Evolutionary conservation across 495 filamentous ascomycete species (phyloP).

Genomic region (Oidiodendron maius): DNA sequence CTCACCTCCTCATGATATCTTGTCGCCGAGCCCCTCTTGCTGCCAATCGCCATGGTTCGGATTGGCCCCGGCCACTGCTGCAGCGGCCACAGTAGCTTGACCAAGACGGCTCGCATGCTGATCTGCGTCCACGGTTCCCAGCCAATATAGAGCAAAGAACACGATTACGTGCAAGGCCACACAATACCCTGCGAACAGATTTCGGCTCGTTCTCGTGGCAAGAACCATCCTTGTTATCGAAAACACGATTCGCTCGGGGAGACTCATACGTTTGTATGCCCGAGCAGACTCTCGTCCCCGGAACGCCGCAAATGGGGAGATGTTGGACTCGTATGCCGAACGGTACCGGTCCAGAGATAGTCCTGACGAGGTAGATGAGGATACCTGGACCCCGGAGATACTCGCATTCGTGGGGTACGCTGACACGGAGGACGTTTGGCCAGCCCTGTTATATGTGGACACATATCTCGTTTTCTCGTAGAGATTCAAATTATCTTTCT

Average conservation of each 20-base stretch:
- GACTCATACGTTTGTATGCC: slow-evolving; percentile 90
- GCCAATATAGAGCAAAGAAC: slow-evolving; percentile 79
- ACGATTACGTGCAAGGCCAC: slow-evolving; percentile 82
- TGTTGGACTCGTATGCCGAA: slow-evolving; percentile 87
- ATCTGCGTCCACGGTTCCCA: slow-evolving; percentile 58
- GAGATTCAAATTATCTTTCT: slow-evolving; percentile 92
- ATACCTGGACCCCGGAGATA: slow-evolving; percentile 61
- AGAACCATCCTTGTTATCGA: slow-evolving; percentile 86
- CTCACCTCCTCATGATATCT: slow-evolving; percentile 9
- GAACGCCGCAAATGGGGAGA: slow-evolving; percentile 94
- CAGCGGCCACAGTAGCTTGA: slow-evolving; percentile 33
- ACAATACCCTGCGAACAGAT: slow-evolving; percentile 94
- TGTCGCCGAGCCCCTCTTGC: slow-evolving; percentile 46
- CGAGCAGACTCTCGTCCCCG: slow-evolving; percentile 83
- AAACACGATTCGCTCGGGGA: slow-evolving; percentile 86
- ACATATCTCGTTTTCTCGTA: slow-evolving; percentile 98
- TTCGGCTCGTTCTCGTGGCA: slow-evolving; percentile 82
- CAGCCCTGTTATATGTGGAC: slow-evolving; percentile 76
- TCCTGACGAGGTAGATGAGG: slow-evolving; percentile 43
- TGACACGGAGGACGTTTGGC: slow-evolving; percentile 58
- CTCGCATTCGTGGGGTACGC: slow-evolving; percentile 70
- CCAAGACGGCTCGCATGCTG: slow-evolving; percentile 45
- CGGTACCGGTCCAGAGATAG: slow-evolving; percentile 74
- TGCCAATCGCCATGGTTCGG: slow-evolving; percentile 55
- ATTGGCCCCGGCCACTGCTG: slow-evolving; percentile 31